Evolutionary conservation across 805 yeast species (phyloP), one percentile per base, ranked within the genome.

Genomic region (Candida insectorum): DNA sequence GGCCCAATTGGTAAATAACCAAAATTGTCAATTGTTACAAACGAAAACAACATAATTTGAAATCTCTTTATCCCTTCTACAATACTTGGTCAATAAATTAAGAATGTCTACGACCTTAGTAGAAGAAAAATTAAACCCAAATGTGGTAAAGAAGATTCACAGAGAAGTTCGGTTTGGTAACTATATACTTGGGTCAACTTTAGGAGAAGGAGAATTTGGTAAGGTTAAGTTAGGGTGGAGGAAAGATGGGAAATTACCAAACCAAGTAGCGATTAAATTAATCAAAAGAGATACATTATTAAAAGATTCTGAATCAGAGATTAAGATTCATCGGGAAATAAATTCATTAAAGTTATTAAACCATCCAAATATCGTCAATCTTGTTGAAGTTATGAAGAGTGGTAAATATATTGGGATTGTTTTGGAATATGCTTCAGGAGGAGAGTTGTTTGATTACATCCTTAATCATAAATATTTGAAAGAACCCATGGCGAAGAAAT

Each of bases 141-240:
- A 31, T 22, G 20, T 39, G 16, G 41, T 40, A 6, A 37, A 37
- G 24, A 39, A 40, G 14, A 35, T 43, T 19, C 47, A 43, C 26
- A 28, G 83, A 43, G 88, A 83, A 52, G 81, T 83, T 14, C 73
- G 95, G 24, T 89, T 93, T 55, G 98, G 98, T 16, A 79, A 85
- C 10, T 93, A 89, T 52, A 76, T 85, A 15, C 71, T 93, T 6
- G 98, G 97, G 2, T 81, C 95, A 10, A 91, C 98, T 0, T 65
- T 93, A 10, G 98, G 98, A 21, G 96, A 93, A 62, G 98, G 98
- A 30, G 98, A 93, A 55, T 93, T 93, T 59, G 98, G 98, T 39
- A 91, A 93, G 59, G 98, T 93, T 38, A 93, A 91, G 56, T 69
- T 93, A 15, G 97, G 97, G 10, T 91, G 97, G 97, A 72, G 95